Evolutionary conservation across 2,329 filamentous ascomycete species (phyloP), one percentile per base, ranked within the genome.

Genomic region (Aureobasidium lini): DNA sequence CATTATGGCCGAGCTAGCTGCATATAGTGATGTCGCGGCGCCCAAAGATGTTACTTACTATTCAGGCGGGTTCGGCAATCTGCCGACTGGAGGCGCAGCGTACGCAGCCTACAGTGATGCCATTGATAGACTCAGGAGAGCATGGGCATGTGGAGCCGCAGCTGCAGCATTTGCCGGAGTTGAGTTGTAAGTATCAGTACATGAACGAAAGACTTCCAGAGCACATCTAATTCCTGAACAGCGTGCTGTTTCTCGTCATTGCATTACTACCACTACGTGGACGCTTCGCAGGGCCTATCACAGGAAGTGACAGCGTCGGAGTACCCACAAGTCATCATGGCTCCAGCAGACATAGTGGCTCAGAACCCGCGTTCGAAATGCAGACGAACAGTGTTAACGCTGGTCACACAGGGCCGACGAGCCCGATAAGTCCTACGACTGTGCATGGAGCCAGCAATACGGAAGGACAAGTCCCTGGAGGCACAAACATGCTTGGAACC

Each of bases 101-200:
- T 42, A 53, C 18, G 32, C 15, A 18, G 49, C 16, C 3, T 44
- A 60, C 32, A 43, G 9, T 7, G 32, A 18, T n/a, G 37, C 57
- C 4, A 6, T 53, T 2, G 16, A 10, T 9, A 37, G 8, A 29
- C 32, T 60, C 47, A 60, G 31, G 39, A 46, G 39, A 11, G 57
- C 34, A 16, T 60, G 57, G 48, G 48, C 57, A 15, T 60, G 57
- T 43, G 57, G 48, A 36, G 57, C 57, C 31, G 57, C 57, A 0
- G 57, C 47, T 29, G 57, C 57, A 13, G 57, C 48, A 9, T 54
- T 60, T 15, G 16, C 57, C 32, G 57, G 57, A 3, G 2, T 60
- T 11, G 57, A 60, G 6, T 52, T 54, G 57, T 60, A 29, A 53
- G 57, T 60, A 4, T n/a, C 46, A 32, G 43, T 2, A 16, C 11